These are phyloP conservation scores for Aspergillus ruber DNA, from an alignment of 2,329 filamentous ascomycete genomes.

Conservation along the genomic window DNA sequence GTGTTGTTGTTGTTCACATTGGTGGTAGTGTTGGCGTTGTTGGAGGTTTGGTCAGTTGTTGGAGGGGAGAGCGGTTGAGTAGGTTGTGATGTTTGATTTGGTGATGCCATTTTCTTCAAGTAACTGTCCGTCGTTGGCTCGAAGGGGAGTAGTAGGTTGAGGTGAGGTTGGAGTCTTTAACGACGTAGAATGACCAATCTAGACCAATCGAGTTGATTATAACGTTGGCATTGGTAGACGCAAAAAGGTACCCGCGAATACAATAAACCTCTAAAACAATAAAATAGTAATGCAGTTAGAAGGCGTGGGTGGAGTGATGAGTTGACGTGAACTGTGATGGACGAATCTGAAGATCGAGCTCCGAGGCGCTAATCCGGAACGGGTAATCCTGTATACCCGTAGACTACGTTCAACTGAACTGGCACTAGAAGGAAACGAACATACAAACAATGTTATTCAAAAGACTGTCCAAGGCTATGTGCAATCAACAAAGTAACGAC, in stretches of 20 bases:
- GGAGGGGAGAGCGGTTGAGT: conserved; percentile 16
- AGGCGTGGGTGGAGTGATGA: background rate
- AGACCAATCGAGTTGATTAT: background rate
- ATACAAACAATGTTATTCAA: background rate
- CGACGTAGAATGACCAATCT: background rate
- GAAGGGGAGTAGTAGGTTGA: conserved; percentile 1
- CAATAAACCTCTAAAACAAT: too few species aligned
- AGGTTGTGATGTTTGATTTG: conserved; percentile 23
- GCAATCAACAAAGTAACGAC: background rate
- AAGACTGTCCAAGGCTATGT: background rate
- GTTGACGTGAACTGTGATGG: background rate
- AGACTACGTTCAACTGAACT: background rate
- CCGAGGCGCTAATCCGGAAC: background rate
- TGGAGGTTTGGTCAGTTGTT: conserved; percentile 30
- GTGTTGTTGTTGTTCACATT: conserved; percentile 13
- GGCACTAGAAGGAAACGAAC: background rate
- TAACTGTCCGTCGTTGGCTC: background rate
- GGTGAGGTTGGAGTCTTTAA: background rate
- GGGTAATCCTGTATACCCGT: background rate
- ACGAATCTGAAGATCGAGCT: background rate
- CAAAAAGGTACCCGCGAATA: too few species aligned
- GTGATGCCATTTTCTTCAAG: conserved; percentile 27
- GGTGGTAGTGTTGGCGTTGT: conserved; percentile 16
- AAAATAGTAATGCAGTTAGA: background rate
- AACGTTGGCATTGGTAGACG: background rate